Conservation (phyloP, 2,329 filamentous ascomycete species). For the Ophiocordyceps unilateralis region DNA sequence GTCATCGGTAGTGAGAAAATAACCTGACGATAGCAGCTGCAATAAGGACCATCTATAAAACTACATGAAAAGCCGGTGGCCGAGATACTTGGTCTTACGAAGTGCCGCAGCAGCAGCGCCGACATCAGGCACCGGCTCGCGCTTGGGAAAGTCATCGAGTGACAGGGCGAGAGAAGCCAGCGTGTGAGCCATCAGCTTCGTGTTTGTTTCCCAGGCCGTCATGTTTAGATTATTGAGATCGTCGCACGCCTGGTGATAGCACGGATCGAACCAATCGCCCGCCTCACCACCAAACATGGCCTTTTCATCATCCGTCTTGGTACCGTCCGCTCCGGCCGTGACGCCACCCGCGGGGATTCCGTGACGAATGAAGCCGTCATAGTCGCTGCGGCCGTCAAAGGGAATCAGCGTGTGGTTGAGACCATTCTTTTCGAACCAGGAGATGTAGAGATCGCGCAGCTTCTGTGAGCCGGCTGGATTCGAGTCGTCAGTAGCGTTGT, state of each 20-base stretch:
- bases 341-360: slow-evolving; percentile 62
- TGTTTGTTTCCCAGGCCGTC: slow-evolving; percentile 43
- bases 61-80: slow-evolving; percentile 28
- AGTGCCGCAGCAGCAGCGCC: slow-evolving; percentile 16
- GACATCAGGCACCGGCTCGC: slow-evolving; percentile 16
- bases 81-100: slow-evolving; percentile 29
- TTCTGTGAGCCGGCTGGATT: slow-evolving; percentile 57
- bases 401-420: slow-evolving; percentile 53
- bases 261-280: slow-evolving; percentile 39
- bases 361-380: slow-evolving; percentile 56
- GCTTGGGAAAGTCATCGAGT: slow-evolving; percentile 40
- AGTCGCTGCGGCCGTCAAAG: slow-evolving; percentile 68
- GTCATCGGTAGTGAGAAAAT: too few species aligned
- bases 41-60: not conserved
- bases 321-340: slow-evolving; percentile 58
- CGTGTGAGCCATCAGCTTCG: slow-evolving; percentile 25
- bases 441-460: slow-evolving; percentile 47
- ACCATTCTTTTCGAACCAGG: slow-evolving; percentile 45
- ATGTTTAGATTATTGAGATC: slow-evolving; percentile 38
- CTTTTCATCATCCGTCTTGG: slow-evolving; percentile 53
- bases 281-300: slow-evolving; percentile 54
- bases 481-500: slow-evolving; percentile 51
- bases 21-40: too few species aligned
- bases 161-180: slow-evolving; percentile 5
- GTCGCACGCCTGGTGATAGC: slow-evolving; percentile 47